A percentile compares a stretch with the other conserved stretches of the same genome.
phyloP scores from a whole-genome alignment of 2,329 filamentous ascomycete species.

The Fusarium sp. region DNA sequence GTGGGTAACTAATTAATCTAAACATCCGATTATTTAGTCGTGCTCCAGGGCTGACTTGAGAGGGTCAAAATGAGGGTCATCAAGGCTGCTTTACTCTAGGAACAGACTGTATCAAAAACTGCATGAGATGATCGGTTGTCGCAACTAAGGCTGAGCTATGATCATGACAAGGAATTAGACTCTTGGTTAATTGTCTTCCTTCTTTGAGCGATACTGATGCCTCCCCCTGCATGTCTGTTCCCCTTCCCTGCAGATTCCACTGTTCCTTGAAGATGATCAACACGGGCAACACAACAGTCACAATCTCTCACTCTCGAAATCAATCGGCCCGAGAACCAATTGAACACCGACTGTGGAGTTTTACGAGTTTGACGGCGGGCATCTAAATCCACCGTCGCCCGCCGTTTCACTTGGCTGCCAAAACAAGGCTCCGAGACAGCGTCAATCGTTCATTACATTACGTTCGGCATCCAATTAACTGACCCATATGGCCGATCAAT shows the following conservation, averaged over 20 bases:
- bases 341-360: not conserved
- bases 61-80: not conserved
- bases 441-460: not conserved
- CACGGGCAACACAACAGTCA: not conserved
- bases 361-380: not conserved
- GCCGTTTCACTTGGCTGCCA: not conserved
- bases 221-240: not conserved
- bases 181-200: not conserved
- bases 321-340: not conserved
- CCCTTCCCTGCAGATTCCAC: not conserved
- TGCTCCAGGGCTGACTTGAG: not conserved
- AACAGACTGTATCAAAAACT: not conserved
- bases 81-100: not conserved
- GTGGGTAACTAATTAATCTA: not conserved
- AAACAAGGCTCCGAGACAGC: not conserved
- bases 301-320: not conserved
- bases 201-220: not conserved
- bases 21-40: not conserved
- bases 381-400: not conserved
- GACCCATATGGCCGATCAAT: not conserved
- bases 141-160: not conserved
- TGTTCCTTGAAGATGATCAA: conserved; percentile 5
- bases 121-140: not conserved
- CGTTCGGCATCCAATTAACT: not conserved
- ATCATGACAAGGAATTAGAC: not conserved